These are phyloP conservation scores for Ogataea parapolymorpha DNA, from an alignment of 805 yeast genomes.

Conservation along the genomic window DNA sequence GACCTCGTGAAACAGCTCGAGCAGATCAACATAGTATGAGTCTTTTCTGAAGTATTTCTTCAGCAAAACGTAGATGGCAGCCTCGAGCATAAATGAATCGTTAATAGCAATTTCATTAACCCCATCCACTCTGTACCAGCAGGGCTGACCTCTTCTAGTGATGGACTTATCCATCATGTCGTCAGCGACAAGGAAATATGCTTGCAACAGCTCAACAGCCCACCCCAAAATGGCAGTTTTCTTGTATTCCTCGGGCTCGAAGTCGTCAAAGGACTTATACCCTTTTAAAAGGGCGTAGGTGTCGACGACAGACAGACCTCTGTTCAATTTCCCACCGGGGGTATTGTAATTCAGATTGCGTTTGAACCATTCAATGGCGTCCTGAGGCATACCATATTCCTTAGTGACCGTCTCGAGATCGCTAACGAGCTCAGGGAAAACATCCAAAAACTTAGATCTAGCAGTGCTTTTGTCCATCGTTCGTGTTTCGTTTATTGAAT, in stretches of 20 bases:
- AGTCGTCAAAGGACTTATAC: slow-evolving; percentile 52
- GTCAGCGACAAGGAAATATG: slow-evolving; percentile 94
- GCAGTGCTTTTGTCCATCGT: slow-evolving; percentile 37
- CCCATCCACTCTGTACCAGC: slow-evolving; percentile 83
- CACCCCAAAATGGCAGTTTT: slow-evolving; percentile 90
- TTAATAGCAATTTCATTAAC: slow-evolving; percentile 95
- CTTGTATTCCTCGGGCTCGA: slow-evolving; percentile 67
- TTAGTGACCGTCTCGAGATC: slow-evolving; percentile 65
- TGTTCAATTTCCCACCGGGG: slow-evolving; percentile 94
- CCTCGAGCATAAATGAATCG: slow-evolving; percentile 95
- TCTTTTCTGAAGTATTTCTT: slow-evolving; percentile 86
- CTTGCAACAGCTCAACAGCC: slow-evolving; percentile 92
- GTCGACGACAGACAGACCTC: slow-evolving; percentile 94
- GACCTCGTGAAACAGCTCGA: slow-evolving; percentile 94
- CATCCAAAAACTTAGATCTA: slow-evolving; percentile 56
- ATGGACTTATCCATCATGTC: slow-evolving; percentile 97
- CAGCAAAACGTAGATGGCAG: slow-evolving; percentile 83
- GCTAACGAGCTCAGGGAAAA: slow-evolving; percentile 73
- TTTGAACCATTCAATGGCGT: slow-evolving; percentile 83
- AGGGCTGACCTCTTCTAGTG: slow-evolving; percentile 97
- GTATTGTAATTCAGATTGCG: slow-evolving; percentile 77
- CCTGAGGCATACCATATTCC: slow-evolving; percentile 76
- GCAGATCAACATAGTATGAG: slow-evolving; percentile 77
- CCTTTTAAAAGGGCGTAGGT: slow-evolving; percentile 80
- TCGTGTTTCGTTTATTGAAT: slow-evolving; percentile 1